phyloP scores from a whole-genome alignment of 202 grass and related monocot species.

The Schoenoplectus tabernaemontani region DNA sequence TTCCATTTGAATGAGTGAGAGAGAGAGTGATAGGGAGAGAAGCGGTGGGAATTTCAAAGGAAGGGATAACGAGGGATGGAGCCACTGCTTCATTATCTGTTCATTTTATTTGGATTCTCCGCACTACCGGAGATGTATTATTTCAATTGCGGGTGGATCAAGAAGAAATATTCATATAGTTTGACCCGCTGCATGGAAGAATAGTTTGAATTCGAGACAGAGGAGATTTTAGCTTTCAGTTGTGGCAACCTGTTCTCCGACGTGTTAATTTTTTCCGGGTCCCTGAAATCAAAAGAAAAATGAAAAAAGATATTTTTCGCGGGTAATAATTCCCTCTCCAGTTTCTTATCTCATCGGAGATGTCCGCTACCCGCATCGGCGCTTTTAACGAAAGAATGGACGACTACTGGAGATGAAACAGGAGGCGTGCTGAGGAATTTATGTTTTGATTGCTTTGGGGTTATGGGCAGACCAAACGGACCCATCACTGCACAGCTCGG shows the following conservation, averaged over 20 bases:
- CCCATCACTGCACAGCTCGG: not conserved
- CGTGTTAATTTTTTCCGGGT: not conserved
- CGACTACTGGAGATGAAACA: not conserved
- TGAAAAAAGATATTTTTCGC: conserved; percentile 10
- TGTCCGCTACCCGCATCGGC: not conserved
- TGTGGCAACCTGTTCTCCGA: not conserved
- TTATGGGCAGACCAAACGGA: not conserved
- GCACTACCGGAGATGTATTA: not conserved
- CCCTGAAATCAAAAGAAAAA: not conserved
- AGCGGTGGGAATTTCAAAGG: conserved; percentile 17
- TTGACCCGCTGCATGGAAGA: not conserved
- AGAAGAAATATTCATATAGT: not conserved
- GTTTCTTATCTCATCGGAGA: not conserved
- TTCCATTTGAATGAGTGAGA: not conserved
- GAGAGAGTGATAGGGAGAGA: not conserved
- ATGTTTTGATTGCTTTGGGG: not conserved
- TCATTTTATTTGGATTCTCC: not conserved
- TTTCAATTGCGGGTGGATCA: not conserved
- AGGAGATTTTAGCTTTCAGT: not conserved
- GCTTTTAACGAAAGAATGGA: not conserved
- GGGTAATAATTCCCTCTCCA: not conserved
- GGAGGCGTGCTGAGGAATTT: not conserved
- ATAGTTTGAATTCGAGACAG: not conserved
- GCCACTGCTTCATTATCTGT: conserved; percentile 18
- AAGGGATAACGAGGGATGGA: conserved; percentile 15